A percentile compares a stretch with the other conserved stretches of the same genome.
Evolutionary conservation across 345 rosid genomes (phyloP).

Genomic region (Murraya paniculata): DNA sequence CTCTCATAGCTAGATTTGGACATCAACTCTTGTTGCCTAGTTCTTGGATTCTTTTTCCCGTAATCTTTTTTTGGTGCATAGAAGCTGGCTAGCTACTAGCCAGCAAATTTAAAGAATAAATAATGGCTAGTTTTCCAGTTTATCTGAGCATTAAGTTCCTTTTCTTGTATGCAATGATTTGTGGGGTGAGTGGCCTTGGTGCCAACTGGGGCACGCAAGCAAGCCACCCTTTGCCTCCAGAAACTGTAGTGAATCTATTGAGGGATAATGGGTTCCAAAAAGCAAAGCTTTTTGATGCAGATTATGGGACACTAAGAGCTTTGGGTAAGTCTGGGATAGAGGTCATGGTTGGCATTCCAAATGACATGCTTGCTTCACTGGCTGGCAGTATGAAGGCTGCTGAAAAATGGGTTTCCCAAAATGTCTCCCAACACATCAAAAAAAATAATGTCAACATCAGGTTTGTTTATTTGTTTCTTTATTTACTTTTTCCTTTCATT

Average conservation of each 20-base stretch:
- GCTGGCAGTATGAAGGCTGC: constrained; percentile 75
- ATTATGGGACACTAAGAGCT: constrained; percentile 61
- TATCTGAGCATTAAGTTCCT: constrained; percentile 16
- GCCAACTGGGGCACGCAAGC: constrained; percentile 97
- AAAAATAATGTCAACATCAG: constrained; percentile 70
- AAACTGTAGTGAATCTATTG: constrained; percentile 61
- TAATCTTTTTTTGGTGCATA: background rate
- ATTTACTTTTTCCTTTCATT: constrained; percentile 4
- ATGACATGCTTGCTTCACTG: constrained; percentile 72
- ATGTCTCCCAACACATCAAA: constrained; percentile 65
- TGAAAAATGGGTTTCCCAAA: constrained; percentile 87
- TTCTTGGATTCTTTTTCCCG: background rate
- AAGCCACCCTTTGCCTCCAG: constrained; percentile 76
- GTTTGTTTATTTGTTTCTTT: constrained; percentile 30
- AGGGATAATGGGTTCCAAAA: constrained; percentile 70
- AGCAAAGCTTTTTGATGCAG: constrained; percentile 94
- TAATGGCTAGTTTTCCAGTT: constrained; percentile 20
- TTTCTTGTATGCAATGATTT: constrained; percentile 28
- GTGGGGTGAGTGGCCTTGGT: constrained; percentile 54
- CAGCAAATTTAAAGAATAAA: constrained; percentile 15
- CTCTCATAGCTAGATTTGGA: background rate
- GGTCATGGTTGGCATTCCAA: constrained; percentile 99
- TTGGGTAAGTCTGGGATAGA: constrained; percentile 72
- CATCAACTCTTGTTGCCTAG: background rate
- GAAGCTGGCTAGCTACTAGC: constrained; percentile 2